phyloP scores from a whole-genome alignment of 1,284 basidiomycete genomes.

The Athelia psychrophila region DNA sequence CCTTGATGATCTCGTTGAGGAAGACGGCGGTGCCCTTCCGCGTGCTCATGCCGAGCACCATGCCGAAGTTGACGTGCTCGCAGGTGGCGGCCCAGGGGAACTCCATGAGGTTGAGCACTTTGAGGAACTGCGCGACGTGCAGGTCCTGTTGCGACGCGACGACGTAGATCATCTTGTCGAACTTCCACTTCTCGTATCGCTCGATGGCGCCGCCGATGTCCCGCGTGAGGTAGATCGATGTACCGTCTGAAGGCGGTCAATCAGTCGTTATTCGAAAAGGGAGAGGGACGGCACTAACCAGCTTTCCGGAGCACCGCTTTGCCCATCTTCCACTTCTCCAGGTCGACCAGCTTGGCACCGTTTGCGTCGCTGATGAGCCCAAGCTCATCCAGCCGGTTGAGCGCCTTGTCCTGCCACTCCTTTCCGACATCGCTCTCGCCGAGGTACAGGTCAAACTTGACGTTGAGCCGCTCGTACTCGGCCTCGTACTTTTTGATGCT shows the following conservation, averaged over 20 bases:
- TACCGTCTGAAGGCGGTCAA: slow-evolving; percentile 66
- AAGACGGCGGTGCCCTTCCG: slow-evolving; percentile 96
- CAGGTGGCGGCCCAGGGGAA: slow-evolving; percentile 84
- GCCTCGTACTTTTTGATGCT: slow-evolving; percentile 91
- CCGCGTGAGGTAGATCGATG: slow-evolving; percentile 97
- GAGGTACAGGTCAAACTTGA: slow-evolving; percentile 91
- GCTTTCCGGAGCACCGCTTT: slow-evolving; percentile 91
- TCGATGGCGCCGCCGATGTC: slow-evolving; percentile 95
- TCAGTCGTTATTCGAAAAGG: slow-evolving; percentile 1
- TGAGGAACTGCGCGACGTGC: slow-evolving; percentile 93
- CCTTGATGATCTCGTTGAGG: slow-evolving; percentile 92
- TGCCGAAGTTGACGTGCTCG: slow-evolving; percentile 91
- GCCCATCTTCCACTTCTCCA: slow-evolving; percentile 87
- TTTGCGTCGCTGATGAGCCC: slow-evolving; percentile 26
- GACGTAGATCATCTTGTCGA: slow-evolving; percentile 99
- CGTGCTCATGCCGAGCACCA: slow-evolving; percentile 96
- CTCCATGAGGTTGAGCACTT: slow-evolving; percentile 89
- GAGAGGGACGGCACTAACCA: slow-evolving; percentile 40
- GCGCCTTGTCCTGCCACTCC: slow-evolving; percentile 73
- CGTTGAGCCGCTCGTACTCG: slow-evolving; percentile 90
- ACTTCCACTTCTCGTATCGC: slow-evolving; percentile 89
- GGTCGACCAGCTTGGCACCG: slow-evolving; percentile 78
- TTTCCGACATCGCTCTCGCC: slow-evolving; percentile 91
- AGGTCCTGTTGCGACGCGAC: slow-evolving; percentile 94
- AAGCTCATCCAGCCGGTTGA: slow-evolving; percentile 55